phyloP scores from a whole-genome alignment of 495 filamentous ascomycete species.

The Cairneyella variabilis region DNA sequence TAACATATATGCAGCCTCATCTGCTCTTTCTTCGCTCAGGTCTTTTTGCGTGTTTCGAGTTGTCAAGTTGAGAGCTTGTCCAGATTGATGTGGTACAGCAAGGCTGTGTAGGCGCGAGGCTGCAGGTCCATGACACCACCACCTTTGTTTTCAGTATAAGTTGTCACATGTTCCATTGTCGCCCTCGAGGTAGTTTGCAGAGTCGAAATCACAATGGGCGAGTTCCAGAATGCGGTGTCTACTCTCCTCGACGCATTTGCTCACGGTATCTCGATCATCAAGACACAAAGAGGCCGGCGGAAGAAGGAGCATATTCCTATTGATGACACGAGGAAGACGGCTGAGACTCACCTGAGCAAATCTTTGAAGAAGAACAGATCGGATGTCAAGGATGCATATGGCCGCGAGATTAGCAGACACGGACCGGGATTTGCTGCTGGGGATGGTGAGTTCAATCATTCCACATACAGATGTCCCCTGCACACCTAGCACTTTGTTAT shows the following conservation, averaged over 20 bases:
- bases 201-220: conserved; percentile 15
- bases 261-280: conserved; percentile 20
- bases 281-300: conserved; percentile 7
- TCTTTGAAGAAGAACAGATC: conserved; percentile 17
- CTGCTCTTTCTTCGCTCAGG: too few relatives aligned
- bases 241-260: conserved; percentile 21
- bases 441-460: conserved; percentile 26
- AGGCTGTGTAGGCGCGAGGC: not conserved
- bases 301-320: conserved; percentile 5
- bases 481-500: too few relatives aligned
- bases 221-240: conserved; percentile 23
- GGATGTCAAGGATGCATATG: conserved; percentile 22
- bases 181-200: too few relatives aligned
- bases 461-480: too few relatives aligned
- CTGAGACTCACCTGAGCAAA: conserved; percentile 17
- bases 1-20: too few relatives aligned
- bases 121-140: not conserved
- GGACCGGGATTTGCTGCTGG: conserved; percentile 22
- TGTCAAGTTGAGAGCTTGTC: too few relatives aligned
- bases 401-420: conserved; percentile 7
- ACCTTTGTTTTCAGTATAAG: not conserved
- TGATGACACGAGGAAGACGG: conserved; percentile 2
- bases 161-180: not conserved
- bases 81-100: not conserved
- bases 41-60: too few relatives aligned